Evolutionary conservation across 2,329 filamentous ascomycete genomes (phyloP), one percentile per base, ranked within the genome.

Genomic region (Leptographium wingfieldii): DNA sequence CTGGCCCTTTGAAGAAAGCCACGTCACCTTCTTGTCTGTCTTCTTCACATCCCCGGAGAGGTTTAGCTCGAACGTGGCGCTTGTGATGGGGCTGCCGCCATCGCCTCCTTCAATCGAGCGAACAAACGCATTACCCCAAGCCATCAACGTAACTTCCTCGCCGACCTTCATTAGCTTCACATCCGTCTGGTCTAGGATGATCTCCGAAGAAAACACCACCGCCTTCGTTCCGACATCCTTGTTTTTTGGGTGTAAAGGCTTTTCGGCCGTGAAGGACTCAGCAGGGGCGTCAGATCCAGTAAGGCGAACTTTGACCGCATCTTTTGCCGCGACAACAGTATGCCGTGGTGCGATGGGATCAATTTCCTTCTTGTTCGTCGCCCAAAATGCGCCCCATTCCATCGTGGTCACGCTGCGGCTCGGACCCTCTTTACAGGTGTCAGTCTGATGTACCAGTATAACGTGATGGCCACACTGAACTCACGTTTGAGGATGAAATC

Each of bases 71-170:
- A 94, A 78, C 61, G 88, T 87, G 48, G 96, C 79, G 43, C 75
- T 77, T 14, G 84, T 86, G 67, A 96, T 84, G 55, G 82, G 76
- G 58, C 77, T 77, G 22, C 73, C 72, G 35, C 75, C 73, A 27
- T 72, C 71, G 31, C 74, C 71, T 22, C 75, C 72, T 55, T 81
- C 77, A 63, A 90, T 83, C 62, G 84, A 83, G 59, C 85, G 82
- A 29, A 94, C 87, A 65, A 91, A 82, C 14, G 88, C 90, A 68
- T 95, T 95, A 67, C 92, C 94, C 92, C 92, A 97, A 72, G 88
- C 88, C 92, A 96, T 96, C 51, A 96, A 80, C 0, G 92, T 96
- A 68, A 97, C 89, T 73, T 96, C 92, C 76, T 97, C 92, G 69
- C 87, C 85, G 62, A 87, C 80, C 67, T 84, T 87, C 74, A 96